phyloP scores from a whole-genome alignment of 2,329 filamentous ascomycete genomes.

The Didymella keratinophila region DNA sequence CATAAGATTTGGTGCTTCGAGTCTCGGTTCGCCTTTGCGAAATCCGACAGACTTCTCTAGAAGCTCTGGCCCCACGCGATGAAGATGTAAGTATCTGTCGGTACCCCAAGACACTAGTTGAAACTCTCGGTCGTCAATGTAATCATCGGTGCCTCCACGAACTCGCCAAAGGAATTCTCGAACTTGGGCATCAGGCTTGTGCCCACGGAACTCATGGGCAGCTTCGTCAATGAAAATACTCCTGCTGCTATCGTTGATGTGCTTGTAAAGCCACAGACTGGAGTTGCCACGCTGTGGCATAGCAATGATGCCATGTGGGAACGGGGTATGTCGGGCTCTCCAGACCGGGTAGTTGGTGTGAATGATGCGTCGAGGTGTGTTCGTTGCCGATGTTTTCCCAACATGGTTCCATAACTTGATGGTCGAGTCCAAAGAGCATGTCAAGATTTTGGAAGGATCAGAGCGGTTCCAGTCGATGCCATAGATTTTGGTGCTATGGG shows the following conservation, averaged over 20 bases:
- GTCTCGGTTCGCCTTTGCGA: conserved; percentile 70
- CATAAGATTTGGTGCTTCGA: conserved; percentile 73
- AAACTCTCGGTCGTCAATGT: conserved; percentile 85
- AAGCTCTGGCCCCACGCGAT: conserved; percentile 71
- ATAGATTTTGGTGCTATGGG: conserved; percentile 92
- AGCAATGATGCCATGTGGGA: conserved; percentile 82
- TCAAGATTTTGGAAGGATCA: conserved; percentile 74
- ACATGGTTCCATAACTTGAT: conserved; percentile 93
- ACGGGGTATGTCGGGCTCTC: conserved; percentile 90
- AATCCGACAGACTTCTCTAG: conserved; percentile 74
- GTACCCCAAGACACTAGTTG: conserved; percentile 93
- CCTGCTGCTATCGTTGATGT: conserved; percentile 55
- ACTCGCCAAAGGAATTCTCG: conserved; percentile 93
- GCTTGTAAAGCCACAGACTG: conserved; percentile 84
- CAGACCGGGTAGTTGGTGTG: conserved; percentile 86
- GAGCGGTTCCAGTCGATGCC: conserved; percentile 93
- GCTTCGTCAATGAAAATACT: conserved; percentile 41
- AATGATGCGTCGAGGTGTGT: conserved; percentile 66
- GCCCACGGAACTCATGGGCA: conserved; percentile 60
- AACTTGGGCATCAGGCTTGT: conserved; percentile 66
- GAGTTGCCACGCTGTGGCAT: conserved; percentile 93
- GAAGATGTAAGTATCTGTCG: conserved; percentile 81
- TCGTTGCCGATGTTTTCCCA: conserved; percentile 59
- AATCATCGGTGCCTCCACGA: conserved; percentile 70
- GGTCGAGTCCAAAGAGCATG: conserved; percentile 88